Evolutionary conservation across 2,329 filamentous ascomycete genomes (phyloP).

Genomic region (Akanthomyces uredinophilus): DNA sequence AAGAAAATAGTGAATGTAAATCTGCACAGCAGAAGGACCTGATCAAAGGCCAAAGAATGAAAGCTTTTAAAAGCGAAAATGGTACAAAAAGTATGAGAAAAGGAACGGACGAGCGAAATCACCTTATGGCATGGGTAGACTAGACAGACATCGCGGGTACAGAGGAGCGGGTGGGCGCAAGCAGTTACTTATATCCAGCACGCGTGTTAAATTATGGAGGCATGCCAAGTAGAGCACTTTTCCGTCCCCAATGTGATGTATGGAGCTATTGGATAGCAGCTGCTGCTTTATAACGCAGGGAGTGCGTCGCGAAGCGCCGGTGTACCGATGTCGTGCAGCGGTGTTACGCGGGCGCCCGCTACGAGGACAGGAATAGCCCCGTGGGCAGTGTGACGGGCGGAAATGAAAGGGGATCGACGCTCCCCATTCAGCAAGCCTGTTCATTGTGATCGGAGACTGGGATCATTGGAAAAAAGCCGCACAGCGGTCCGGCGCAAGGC

Average conservation of each 20-base stretch:
- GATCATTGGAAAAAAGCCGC: neutral
- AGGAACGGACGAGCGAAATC: constrained; percentile 4
- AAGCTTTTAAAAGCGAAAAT: constrained; percentile 13
- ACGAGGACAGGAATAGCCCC: neutral
- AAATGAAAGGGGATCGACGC: constrained; percentile 15
- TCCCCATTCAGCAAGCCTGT: neutral
- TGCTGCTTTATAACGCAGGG: neutral
- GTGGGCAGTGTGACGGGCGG: neutral
- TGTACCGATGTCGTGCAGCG: neutral
- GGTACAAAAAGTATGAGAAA: constrained; percentile 13
- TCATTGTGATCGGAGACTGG: neutral
- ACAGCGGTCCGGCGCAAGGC: neutral
- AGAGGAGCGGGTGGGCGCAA: neutral
- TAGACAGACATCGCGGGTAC: constrained; percentile 4
- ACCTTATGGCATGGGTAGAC: constrained; percentile 4
- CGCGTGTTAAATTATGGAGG: neutral
- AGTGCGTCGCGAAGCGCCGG: constrained; percentile 10
- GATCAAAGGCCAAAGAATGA: constrained; percentile 16
- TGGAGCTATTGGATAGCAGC: neutral
- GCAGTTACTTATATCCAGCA: constrained; percentile 3
- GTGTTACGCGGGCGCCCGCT: neutral
- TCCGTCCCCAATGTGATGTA: too few relatives aligned
- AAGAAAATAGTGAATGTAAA: constrained; percentile 24
- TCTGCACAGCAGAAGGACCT: constrained; percentile 28
- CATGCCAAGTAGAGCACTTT: neutral